phyloP scores from a whole-genome alignment of 106 monocot genomes.

The Dioscorea zingiberensis region DNA sequence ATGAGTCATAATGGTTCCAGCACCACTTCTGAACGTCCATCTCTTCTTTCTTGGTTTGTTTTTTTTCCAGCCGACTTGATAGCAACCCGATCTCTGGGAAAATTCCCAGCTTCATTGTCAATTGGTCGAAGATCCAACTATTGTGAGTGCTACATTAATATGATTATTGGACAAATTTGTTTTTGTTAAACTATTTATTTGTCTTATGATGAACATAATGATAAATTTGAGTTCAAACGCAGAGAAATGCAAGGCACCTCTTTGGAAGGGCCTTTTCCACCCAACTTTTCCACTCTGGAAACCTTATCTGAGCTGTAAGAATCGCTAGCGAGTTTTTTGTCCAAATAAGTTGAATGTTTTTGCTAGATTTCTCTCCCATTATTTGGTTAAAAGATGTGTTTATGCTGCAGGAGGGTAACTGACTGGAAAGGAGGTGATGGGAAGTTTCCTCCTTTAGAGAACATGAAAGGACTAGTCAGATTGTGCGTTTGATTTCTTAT shows the following conservation, averaged over 20 bases:
- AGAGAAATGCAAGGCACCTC: conserved; percentile 67
- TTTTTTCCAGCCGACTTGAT: conserved; percentile 24
- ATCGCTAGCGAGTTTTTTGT: neutral
- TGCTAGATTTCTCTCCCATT: neutral
- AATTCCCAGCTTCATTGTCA: conserved; percentile 30
- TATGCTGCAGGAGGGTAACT: conserved; percentile 34
- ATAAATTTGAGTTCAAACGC: too few species aligned
- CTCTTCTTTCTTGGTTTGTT: neutral
- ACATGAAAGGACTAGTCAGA: neutral
- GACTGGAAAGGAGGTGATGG: conserved; percentile 33
- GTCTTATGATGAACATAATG: too few species aligned
- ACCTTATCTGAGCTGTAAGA: conserved; percentile 35
- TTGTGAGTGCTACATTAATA: conserved; percentile 13
- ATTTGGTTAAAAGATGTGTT: neutral
- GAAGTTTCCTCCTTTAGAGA: conserved; percentile 40
- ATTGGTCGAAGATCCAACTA: conserved; percentile 21
- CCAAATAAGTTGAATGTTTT: neutral
- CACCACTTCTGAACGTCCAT: neutral
- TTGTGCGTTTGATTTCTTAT: too few species aligned
- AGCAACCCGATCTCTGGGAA: conserved; percentile 25
- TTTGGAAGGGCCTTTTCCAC: conserved; percentile 51
- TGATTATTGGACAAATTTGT: neutral
- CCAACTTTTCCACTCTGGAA: conserved; percentile 20
- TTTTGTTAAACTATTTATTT: neutral
- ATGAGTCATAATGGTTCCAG: too few species aligned